phyloP scores from a whole-genome alignment of 1,139 yeast genomes.

The Taphrina flavorubra region DNA sequence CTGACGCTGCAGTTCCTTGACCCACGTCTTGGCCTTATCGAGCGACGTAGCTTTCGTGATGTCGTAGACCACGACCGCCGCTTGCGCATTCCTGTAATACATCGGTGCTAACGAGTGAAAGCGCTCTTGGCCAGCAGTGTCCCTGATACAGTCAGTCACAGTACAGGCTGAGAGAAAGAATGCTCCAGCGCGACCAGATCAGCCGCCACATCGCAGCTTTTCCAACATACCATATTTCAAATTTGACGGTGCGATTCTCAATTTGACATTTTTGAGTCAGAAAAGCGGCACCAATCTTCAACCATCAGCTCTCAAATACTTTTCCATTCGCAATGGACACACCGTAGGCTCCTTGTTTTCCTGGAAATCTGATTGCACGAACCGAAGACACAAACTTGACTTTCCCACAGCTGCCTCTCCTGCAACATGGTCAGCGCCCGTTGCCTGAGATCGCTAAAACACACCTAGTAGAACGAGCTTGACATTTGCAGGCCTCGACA shows the following conservation, averaged over 20 bases:
- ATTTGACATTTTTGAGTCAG: conserved; percentile 92
- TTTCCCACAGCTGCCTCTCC: conserved; percentile 99
- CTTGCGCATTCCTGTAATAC: conserved; percentile 99
- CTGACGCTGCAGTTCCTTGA: conserved; percentile 92
- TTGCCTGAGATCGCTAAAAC: neutral
- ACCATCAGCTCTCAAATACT: neutral
- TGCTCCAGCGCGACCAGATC: neutral
- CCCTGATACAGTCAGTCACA: conserved; percentile 51
- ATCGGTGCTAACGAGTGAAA: conserved; percentile 96
- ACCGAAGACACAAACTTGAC: conserved; percentile 87
- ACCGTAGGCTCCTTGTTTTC: conserved; percentile 68
- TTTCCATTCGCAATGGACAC: neutral
- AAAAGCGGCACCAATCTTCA: conserved; percentile 84
- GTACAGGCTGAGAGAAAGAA: neutral
- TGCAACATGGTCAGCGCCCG: conserved; percentile 50
- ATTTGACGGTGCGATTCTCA: conserved; percentile 87
- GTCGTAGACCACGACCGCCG: conserved; percentile 94
- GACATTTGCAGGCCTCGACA: conserved; percentile 39
- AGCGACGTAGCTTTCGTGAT: conserved; percentile 96
- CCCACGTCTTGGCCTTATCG: conserved; percentile 99
- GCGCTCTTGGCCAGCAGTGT: conserved; percentile 97
- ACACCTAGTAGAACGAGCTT: conserved; percentile 47
- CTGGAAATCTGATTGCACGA: conserved; percentile 94
- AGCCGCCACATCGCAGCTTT: neutral
- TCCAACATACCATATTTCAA: conserved; percentile 76